Conservation (phyloP, 306 rosid genomes). For the Bauhinia variegata region DNA sequence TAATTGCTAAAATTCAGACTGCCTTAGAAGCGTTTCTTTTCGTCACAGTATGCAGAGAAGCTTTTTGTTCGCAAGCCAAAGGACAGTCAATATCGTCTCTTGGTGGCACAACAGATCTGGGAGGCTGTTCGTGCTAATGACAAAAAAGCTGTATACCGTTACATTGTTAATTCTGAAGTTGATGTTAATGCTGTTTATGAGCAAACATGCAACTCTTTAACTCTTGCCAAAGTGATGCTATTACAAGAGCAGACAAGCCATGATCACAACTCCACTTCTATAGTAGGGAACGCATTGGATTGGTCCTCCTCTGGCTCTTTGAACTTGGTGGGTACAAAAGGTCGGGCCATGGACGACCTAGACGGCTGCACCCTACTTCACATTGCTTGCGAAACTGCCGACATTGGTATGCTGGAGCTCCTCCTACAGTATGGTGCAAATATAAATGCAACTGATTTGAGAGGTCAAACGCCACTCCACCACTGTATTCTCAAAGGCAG, state of each 20-base stretch:
- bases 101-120: conserved; percentile 88
- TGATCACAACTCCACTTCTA: conserved; percentile 56
- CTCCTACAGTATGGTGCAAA: conserved; percentile 95
- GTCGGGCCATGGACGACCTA: conserved; percentile 62
- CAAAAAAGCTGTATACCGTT: conserved; percentile 91
- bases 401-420: conserved; percentile 94
- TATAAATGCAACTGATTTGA: conserved; percentile 70
- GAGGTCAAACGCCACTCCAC: conserved; percentile 86
- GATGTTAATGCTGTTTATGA: conserved; percentile 77
- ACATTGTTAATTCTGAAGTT: conserved; percentile 79
- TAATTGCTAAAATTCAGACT: conserved; percentile 10
- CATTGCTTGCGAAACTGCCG: conserved; percentile 92
- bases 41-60: conserved; percentile 90
- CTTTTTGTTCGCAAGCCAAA: conserved; percentile 78
- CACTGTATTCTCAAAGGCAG: conserved; percentile 73
- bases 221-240: conserved; percentile 93
- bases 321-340: conserved; percentile 54
- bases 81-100: conserved; percentile 70
- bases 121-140: conserved; percentile 89
- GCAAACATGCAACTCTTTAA: conserved; percentile 64
- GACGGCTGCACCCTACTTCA: conserved; percentile 90
- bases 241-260: conserved; percentile 75
- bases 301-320: conserved; percentile 67
- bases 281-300: conserved; percentile 65
- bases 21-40: too few species aligned